A percentile compares a stretch with the other conserved stretches of the same genome.
Conservation (phyloP, 192 early-diverging fungal species). For the Coemansia sp. region DNA sequence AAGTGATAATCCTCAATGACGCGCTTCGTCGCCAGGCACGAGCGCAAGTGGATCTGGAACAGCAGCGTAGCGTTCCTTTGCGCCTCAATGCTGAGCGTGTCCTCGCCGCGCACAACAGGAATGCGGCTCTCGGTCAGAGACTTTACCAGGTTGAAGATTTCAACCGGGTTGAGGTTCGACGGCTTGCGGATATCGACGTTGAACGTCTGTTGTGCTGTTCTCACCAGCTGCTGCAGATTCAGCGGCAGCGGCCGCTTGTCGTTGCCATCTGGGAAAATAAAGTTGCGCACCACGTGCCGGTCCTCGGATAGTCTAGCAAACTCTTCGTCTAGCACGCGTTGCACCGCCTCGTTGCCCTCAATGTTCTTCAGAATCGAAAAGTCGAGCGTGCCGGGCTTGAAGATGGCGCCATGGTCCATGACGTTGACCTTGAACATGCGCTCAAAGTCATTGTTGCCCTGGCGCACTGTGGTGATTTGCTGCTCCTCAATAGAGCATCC, state of each 20-base stretch:
- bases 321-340: slow-evolving; percentile 75
- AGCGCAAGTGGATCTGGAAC: slow-evolving; percentile 82
- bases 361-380: slow-evolving; percentile 70
- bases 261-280: slow-evolving; percentile 74
- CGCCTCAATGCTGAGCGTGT: slow-evolving; percentile 77
- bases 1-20: slow-evolving; percentile 91
- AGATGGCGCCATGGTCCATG: slow-evolving; percentile 58
- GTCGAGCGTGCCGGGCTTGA: slow-evolving; percentile 66
- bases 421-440: slow-evolving; percentile 81
- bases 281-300: slow-evolving; percentile 66
- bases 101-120: slow-evolving; percentile 80
- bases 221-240: slow-evolving; percentile 84
- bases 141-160: slow-evolving; percentile 70
- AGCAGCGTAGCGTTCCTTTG: slow-evolving; percentile 91
- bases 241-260: slow-evolving; percentile 84
- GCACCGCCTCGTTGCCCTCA: slow-evolving; percentile 67
- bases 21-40: slow-evolving; percentile 73
- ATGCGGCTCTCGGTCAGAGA: slow-evolving; percentile 66
- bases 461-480: slow-evolving; percentile 64
- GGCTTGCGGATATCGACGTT: slow-evolving; percentile 72
- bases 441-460: slow-evolving; percentile 67
- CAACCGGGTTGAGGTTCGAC: slow-evolving; percentile 81
- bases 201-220: slow-evolving; percentile 88
- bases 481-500: slow-evolving; percentile 83
- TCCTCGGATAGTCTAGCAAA: slow-evolving; percentile 73